Conservation (phyloP, 148 eudicot genomes). For the Vaccinium vitisidaea region DNA sequence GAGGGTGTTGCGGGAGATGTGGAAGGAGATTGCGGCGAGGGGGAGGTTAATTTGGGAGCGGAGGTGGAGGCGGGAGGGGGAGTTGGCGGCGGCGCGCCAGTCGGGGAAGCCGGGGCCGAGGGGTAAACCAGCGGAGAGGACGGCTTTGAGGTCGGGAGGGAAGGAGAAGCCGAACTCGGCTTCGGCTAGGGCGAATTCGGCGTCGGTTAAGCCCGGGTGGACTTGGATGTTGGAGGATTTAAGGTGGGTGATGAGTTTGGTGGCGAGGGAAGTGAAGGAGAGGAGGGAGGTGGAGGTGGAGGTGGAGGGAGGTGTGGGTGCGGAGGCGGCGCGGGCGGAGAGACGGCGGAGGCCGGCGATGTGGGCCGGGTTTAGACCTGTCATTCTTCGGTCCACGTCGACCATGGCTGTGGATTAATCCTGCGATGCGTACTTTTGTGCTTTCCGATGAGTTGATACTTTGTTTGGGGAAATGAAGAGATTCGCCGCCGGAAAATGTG, state of each 20-base stretch:
- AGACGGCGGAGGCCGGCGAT: conserved; percentile 90
- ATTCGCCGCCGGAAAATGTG: not conserved
- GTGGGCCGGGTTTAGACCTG: conserved; percentile 74
- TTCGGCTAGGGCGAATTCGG: conserved; percentile 68
- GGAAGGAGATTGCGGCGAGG: conserved; percentile 70
- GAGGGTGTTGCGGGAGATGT: conserved; percentile 58
- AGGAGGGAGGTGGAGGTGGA: conserved; percentile 51
- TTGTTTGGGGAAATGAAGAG: not conserved
- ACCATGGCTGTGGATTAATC: conserved; percentile 44
- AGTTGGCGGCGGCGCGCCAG: conserved; percentile 58
- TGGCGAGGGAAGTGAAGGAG: conserved; percentile 63
- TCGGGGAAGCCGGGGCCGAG: conserved; percentile 85
- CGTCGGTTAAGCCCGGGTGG: conserved; percentile 66
- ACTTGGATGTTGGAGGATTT: conserved; percentile 46
- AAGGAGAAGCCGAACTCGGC: conserved; percentile 88
- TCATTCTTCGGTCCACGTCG: conserved; percentile 81
- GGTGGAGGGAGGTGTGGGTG: conserved; percentile 46
- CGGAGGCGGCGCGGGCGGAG: conserved; percentile 80
- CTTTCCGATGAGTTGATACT: not conserved
- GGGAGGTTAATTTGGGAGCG: conserved; percentile 66
- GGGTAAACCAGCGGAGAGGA: conserved; percentile 69
- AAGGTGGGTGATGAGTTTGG: conserved; percentile 55
- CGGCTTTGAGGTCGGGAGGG: conserved; percentile 75
- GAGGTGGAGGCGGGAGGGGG: conserved; percentile 52
- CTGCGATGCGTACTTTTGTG: not conserved